phyloP scores from a whole-genome alignment of 2,329 filamentous ascomycete species.

The Botrytis galanthina region DNA sequence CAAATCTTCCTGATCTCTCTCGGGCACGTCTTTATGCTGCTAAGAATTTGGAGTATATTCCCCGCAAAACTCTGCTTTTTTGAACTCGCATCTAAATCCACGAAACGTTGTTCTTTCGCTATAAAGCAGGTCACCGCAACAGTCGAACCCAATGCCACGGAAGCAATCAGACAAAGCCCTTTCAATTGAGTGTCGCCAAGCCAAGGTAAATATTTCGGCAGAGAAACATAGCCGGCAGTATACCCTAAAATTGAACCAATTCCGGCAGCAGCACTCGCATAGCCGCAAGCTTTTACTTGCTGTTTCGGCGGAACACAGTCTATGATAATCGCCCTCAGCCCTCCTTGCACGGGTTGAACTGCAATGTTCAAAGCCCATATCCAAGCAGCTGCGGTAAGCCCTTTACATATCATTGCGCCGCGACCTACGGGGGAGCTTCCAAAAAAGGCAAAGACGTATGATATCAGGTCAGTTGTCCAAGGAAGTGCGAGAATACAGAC shows the following conservation, averaged over 20 bases:
- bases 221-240: constrained; percentile 28
- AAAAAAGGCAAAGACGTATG: constrained; percentile 2
- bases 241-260: constrained; percentile 39
- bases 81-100: neutral
- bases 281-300: constrained; percentile 37
- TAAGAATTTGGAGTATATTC: constrained; percentile 9
- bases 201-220: constrained; percentile 26
- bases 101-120: constrained; percentile 20
- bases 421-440: neutral
- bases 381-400: constrained; percentile 27
- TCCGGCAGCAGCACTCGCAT: constrained; percentile 34
- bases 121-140: constrained; percentile 21
- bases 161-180: constrained; percentile 29
- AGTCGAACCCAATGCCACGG: constrained; percentile 23
- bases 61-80: constrained; percentile 9
- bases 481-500: constrained; percentile 49
- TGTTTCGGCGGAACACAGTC: constrained; percentile 38
- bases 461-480: constrained; percentile 47
- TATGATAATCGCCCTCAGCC: constrained; percentile 38
- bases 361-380: constrained; percentile 37
- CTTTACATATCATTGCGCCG: constrained; percentile 3
- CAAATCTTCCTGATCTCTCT: constrained; percentile 27
- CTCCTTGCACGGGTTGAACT: constrained; percentile 39
- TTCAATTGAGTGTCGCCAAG: constrained; percentile 31
- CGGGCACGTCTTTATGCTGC: constrained; percentile 17